Base-by-base conservation (phyloP, 2,329 filamentous ascomycete genomes). In the Aspergillus candidus region DNA sequence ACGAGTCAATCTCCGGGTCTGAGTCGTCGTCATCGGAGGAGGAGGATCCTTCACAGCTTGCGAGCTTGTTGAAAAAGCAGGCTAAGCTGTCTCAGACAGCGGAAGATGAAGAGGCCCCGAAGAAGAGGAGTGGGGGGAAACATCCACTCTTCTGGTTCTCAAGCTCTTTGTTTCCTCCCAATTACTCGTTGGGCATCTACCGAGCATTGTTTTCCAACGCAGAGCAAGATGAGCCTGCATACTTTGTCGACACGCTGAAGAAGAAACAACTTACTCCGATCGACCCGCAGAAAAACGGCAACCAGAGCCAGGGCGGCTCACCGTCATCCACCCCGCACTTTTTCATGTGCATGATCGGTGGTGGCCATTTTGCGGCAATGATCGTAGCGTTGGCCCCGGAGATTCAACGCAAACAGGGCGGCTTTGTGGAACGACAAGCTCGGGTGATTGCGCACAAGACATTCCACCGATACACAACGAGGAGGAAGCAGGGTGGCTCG, bases 311-410 rank as follows among this genome's bases (percentile, higher is more conserved):
- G 17, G 48, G 50, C n/a, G 50, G 77, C 48, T 71, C 77, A 2
- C 68, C 74, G 32, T 32, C 55, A 14, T 45, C 82, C 17, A 83
- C 84, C 6, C 88, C 89, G 2, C 90, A 97, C 62, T 82, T 95
- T 39, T 97, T 98, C 62, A 78, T 98, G 38, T 97, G 90, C 68
- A 98, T 98, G 93, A 94, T 98, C 40, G 93, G 93, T 17, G 93
- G 93, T 47, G 93, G 93, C 0, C 93, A 98, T 64, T 98, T 98
- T 61, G 93, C 93, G 0, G 93, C 87, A 40, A 97, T 97, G 90
- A 76, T 97, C 10, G 86, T 98, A 10, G 89, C 89, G 0, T 76
- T 97, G 4, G 82, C 88, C 1, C 90, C 93, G 0, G 86, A 89
- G 50, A 73, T 85, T 41, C 79, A 80, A 32, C 91, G 87, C 61